A percentile compares a stretch with the other conserved stretches of the same genome.
Evolutionary conservation across 345 rosid genomes (phyloP).

Genomic region (Syzygium grande): DNA sequence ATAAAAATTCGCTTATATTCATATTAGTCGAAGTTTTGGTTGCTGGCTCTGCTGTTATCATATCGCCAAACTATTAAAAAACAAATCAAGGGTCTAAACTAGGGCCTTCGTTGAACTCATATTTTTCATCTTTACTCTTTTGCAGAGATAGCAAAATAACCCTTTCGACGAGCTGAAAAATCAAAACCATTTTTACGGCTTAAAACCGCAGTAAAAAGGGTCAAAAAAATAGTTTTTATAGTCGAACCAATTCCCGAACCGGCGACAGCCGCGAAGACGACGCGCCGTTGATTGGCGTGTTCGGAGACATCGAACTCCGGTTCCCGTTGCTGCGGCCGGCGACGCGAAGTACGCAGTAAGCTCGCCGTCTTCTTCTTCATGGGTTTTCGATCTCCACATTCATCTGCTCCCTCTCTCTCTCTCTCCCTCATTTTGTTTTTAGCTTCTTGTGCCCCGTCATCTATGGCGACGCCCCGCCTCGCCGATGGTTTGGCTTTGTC

Average conservation of each 20-base stretch:
- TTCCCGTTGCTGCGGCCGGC: neutral
- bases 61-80: no score
- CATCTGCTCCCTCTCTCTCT: neutral
- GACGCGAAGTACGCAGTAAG: neutral
- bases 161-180: neutral
- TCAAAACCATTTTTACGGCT: neutral
- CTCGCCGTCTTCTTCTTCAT: neutral
- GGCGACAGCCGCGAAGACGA: neutral
- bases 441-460: neutral
- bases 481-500: neutral
- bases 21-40: accelerated
- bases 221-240: accelerated
- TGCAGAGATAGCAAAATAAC: neutral
- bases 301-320: neutral
- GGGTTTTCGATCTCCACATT: neutral
- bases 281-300: neutral
- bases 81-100: neutral
- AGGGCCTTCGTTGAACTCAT: neutral
- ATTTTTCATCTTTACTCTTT: neutral
- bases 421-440: neutral
- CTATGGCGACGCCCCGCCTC: neutral
- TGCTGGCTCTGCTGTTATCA: no score
- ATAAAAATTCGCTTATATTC: neutral
- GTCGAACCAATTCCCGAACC: neutral
- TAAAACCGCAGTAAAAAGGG: neutral